These are phyloP conservation scores for Trichoderma sp. DNA, from an alignment of 2,329 filamentous ascomycete genomes.

Conservation along the genomic window DNA sequence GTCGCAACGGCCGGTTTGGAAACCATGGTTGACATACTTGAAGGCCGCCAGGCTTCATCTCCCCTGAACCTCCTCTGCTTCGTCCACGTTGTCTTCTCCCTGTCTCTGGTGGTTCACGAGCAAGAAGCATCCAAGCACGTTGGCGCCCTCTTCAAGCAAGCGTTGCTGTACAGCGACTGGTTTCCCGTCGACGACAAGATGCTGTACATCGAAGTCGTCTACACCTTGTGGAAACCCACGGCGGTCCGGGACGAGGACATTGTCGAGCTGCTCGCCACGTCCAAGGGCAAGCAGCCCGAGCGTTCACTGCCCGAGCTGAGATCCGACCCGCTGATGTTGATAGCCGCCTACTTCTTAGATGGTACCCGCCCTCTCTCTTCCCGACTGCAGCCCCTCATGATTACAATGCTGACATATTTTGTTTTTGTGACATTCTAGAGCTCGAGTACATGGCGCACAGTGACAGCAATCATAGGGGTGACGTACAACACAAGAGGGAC, in stretches of 20 bases:
- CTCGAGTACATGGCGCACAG: slow-evolving; percentile 50
- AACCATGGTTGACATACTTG: slow-evolving; percentile 46
- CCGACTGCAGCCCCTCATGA: not conserved
- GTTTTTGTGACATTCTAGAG: slow-evolving; percentile 40
- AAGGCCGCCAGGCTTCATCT: slow-evolving; percentile 43
- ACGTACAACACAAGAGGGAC: slow-evolving; percentile 46
- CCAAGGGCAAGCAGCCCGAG: slow-evolving; percentile 50
- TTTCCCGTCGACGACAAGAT: slow-evolving; percentile 44
- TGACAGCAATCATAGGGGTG: slow-evolving; percentile 40
- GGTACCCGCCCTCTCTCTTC: slow-evolving; percentile 39
- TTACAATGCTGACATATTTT: not conserved
- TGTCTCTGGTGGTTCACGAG: slow-evolving; percentile 52
- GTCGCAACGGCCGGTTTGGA: slow-evolving; percentile 49
- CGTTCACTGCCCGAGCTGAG: not conserved
- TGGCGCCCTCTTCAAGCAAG: slow-evolving; percentile 50
- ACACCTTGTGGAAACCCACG: slow-evolving; percentile 53
- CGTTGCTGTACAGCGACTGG: slow-evolving; percentile 47
- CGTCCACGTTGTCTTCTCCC: slow-evolving; percentile 54
- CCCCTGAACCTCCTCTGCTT: slow-evolving; percentile 54
- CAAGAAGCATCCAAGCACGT: slow-evolving; percentile 43
- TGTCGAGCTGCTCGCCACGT: slow-evolving; percentile 36
- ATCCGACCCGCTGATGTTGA: slow-evolving; percentile 45
- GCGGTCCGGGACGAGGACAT: slow-evolving; percentile 39
- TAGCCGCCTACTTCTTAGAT: slow-evolving; percentile 55
- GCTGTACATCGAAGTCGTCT: slow-evolving; percentile 49